Conservation (phyloP, 2,329 filamentous ascomycete genomes). For the Septoria linicola region DNA sequence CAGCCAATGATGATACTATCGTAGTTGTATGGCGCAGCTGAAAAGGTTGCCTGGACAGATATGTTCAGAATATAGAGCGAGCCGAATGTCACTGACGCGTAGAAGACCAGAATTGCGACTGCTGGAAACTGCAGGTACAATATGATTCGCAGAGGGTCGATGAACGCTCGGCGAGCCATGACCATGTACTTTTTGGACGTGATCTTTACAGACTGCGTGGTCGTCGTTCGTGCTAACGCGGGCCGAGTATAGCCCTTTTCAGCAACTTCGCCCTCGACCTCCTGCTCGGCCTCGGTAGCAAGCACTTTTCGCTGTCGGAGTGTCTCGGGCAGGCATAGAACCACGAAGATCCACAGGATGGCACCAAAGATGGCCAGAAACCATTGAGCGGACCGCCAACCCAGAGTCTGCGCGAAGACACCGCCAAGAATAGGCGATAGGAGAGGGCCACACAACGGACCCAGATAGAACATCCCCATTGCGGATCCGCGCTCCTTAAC, state of each 20-base stretch:
- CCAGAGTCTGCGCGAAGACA: constrained; percentile 64
- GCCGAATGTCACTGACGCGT: constrained; percentile 72
- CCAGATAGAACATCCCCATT: constrained; percentile 83
- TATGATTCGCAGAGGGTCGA: constrained; percentile 72
- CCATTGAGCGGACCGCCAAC: constrained; percentile 78
- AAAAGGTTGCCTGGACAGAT: constrained; percentile 70
- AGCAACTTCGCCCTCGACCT: constrained; percentile 25
- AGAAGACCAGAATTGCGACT: constrained; percentile 70
- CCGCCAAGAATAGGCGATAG: constrained; percentile 76
- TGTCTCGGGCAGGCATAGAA: constrained; percentile 66
- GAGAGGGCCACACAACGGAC: constrained; percentile 71
- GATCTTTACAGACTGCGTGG: constrained; percentile 58
- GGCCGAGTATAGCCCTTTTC: constrained; percentile 30
- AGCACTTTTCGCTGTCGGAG: constrained; percentile 42
- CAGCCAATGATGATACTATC: constrained; percentile 67
- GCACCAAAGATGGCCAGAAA: constrained; percentile 71
- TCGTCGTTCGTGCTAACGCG: constrained; percentile 53
- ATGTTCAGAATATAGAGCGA: constrained; percentile 76
- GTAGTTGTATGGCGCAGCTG: constrained; percentile 65
- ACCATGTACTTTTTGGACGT: constrained; percentile 56
- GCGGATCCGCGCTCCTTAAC: constrained; percentile 68
- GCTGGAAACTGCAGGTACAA: constrained; percentile 71
- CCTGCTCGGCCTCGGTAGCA: constrained; percentile 34
- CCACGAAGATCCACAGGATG: constrained; percentile 54
- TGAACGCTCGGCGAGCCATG: constrained; percentile 59